Evolutionary conservation across 331 rosid genomes (phyloP).

Genomic region (Malus hybrid): DNA sequence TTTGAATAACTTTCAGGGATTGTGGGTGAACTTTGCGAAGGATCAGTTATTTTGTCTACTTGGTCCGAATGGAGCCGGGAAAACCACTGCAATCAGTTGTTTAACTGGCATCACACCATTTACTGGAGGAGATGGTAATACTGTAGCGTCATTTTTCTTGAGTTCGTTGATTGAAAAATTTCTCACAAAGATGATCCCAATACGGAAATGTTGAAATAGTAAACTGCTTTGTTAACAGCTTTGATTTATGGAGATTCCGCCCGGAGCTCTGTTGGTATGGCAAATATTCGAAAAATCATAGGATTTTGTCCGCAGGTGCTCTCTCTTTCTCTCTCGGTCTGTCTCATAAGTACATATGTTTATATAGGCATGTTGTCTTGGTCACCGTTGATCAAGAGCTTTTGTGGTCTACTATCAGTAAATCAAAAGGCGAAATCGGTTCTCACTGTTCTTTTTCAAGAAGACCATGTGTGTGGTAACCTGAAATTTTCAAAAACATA

Average conservation of each 20-base stretch:
- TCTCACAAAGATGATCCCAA: not conserved
- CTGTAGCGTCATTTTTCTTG: not conserved
- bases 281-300: slow-evolving; percentile 61
- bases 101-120: slow-evolving; percentile 88
- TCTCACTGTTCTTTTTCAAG: no score
- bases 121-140: slow-evolving; percentile 79
- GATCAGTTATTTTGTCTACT: slow-evolving; percentile 88
- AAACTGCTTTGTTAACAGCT: slow-evolving; percentile 39
- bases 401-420: no score
- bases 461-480: no score
- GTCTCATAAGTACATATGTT: not conserved
- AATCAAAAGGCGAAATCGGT: no score
- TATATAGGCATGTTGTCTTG: no score
- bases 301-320: slow-evolving; percentile 97
- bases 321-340: slow-evolving; percentile 6
- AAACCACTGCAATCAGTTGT: slow-evolving; percentile 78
- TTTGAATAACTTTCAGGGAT: slow-evolving; percentile 51
- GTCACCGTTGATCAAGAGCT: no score
- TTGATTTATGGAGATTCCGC: slow-evolving; percentile 68
- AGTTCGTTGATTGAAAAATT: not conserved
- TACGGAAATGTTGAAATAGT: not conserved
- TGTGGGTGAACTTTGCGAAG: slow-evolving; percentile 75
- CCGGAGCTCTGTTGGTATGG: slow-evolving; percentile 60
- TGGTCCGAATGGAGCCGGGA: slow-evolving; percentile 97
- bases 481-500: not conserved